Base-by-base conservation (phyloP, 2,329 filamentous ascomycete genomes). In the Pyrenophora seminiperda region DNA sequence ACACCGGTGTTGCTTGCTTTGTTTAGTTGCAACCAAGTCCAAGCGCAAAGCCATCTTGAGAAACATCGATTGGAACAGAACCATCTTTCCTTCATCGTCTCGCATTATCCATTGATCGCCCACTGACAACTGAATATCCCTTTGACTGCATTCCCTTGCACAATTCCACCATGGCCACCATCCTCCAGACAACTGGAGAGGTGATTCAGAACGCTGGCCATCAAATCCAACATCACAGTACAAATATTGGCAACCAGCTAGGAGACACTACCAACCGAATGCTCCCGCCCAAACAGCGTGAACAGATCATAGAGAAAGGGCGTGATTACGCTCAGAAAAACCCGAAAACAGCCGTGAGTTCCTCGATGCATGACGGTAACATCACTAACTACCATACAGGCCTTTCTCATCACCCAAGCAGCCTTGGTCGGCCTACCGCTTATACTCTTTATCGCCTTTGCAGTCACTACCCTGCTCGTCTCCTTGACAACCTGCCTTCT, bases 341-440 rank as follows among this genome's bases (percentile, higher is more conserved):
- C 48, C 90, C 90, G 2, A 76, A 90, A 54, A 75, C 91, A 34
- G 85, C 88, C 47, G 88, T 90, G 77, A 17, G 85, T 36, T 22
- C 15, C 31, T 27, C 14, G 10, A 6, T 3, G 1, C 15, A 15
- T 6, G 20, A 4, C n/a, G 2, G 14, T 3, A 9, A 7, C 7
- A 3, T 9, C 15, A 13, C 38, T 22, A 11, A 51, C 14, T 7
- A n/a, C 11, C 13, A 7, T 11, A 2, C 56, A 90, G 88, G 83
- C 85, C 50, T 90, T 94, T 70, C 67, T 91, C 49, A 73, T 82
- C 37, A 76, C 81, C 22, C 89, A 92, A 68, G 63, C 86, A 50
- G 70, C 84, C 50, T 79, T 91, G 54, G 85, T 84, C 11, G 80
- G 84, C 49, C 71, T 89, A 11, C 90, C 90, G 1, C 63, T 92